phyloP scores from a whole-genome alignment of 2,329 filamentous ascomycete genomes.

The Monosporascus sp. region DNA sequence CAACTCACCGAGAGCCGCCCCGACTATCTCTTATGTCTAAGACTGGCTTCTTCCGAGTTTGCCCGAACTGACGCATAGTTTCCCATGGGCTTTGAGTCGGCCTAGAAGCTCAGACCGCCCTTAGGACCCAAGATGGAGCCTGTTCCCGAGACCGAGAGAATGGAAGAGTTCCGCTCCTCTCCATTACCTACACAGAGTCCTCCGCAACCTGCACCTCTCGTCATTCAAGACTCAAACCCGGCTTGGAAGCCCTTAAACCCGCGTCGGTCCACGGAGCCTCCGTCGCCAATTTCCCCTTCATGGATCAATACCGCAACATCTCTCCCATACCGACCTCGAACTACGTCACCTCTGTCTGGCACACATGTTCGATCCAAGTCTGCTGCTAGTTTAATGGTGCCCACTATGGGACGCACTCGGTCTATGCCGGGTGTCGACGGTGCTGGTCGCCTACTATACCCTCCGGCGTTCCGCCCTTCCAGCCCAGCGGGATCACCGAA shows the following conservation, averaged over 20 bases:
- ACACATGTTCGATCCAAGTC: slow-evolving; percentile 55
- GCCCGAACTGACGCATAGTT: slow-evolving; percentile 1
- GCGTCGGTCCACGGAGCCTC: slow-evolving; percentile 56
- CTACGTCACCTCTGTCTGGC: slow-evolving; percentile 55
- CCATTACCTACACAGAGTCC: slow-evolving; percentile 51
- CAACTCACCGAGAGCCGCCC: background rate
- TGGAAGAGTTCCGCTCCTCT: slow-evolving; percentile 59
- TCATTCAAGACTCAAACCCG: slow-evolving; percentile 35
- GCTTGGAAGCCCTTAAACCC: slow-evolving; percentile 46
- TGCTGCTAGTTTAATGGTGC: slow-evolving; percentile 47
- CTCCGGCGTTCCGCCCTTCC: slow-evolving; percentile 46
- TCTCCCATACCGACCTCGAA: slow-evolving; percentile 56
- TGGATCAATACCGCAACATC: slow-evolving; percentile 38
- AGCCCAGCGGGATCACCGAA: slow-evolving; percentile 52
- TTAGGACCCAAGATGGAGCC: slow-evolving; percentile 50
- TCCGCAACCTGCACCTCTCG: slow-evolving; percentile 33
- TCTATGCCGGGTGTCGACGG: slow-evolving; percentile 60
- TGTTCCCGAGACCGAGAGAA: slow-evolving; percentile 62
- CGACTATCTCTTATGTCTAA: background rate
- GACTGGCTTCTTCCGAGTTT: background rate
- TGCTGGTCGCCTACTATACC: slow-evolving; percentile 52
- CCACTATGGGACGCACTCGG: slow-evolving; percentile 57
- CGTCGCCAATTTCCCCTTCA: slow-evolving; percentile 46
- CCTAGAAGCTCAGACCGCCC: slow-evolving; percentile 2
- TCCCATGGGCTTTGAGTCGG: slow-evolving; percentile 8